These are phyloP conservation scores for Neodidymelliopsis sp. DNA, from an alignment of 2,329 filamentous ascomycete species.

Conservation along the genomic window DNA sequence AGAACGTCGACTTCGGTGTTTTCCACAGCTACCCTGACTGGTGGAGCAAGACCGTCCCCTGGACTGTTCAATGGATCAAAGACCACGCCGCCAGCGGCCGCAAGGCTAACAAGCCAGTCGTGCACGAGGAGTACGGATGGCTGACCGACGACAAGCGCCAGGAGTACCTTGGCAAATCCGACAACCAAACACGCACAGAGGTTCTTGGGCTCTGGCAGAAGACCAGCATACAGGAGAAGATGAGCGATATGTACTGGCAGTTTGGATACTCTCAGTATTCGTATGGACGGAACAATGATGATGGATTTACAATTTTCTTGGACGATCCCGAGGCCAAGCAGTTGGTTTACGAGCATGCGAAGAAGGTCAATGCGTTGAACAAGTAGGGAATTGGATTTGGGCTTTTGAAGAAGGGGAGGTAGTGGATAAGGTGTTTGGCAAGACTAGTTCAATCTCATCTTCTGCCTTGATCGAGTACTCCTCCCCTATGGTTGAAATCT, in stretches of 20 bases:
- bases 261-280: conserved; percentile 61
- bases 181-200: conserved; percentile 55
- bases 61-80: conserved; percentile 63
- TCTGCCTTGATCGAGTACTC: too few species aligned
- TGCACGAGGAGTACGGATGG: conserved; percentile 65
- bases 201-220: conserved; percentile 61
- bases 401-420: background rate
- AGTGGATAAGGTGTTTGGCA: too few species aligned
- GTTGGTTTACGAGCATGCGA: conserved; percentile 33
- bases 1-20: conserved; percentile 62
- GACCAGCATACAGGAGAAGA: conserved; percentile 56
- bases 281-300: conserved; percentile 63
- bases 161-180: conserved; percentile 55
- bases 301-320: conserved; percentile 65
- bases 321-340: conserved; percentile 46
- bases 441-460: too few species aligned
- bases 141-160: conserved; percentile 58
- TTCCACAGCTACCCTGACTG: conserved; percentile 66
- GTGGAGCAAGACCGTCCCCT: conserved; percentile 61
- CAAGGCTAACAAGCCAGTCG: conserved; percentile 59
- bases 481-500: too few species aligned
- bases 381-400: background rate
- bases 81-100: conserved; percentile 59
- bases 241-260: conserved; percentile 66
- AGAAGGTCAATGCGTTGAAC: conserved; percentile 32